Percentiles rank a stretch among this genome's conserved stretches.
phyloP scores from a whole-genome alignment of 495 filamentous ascomycete genomes.

The Wilcoxina mikolae region DNA sequence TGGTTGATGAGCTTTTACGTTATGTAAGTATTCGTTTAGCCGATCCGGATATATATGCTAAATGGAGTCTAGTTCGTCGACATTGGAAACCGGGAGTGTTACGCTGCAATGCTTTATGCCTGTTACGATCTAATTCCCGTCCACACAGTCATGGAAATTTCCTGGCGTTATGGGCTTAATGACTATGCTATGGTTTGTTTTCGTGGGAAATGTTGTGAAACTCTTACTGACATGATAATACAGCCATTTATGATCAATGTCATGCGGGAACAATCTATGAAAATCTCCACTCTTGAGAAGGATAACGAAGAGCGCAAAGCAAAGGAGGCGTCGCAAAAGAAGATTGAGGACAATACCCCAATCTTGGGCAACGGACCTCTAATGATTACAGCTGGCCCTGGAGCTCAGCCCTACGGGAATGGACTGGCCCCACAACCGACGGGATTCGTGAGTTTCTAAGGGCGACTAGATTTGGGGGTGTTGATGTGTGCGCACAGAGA shows the following conservation, averaged over 20 bases:
- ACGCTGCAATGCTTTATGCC: conserved; percentile 95
- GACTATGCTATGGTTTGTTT: conserved; percentile 76
- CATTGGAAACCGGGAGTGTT: conserved; percentile 97
- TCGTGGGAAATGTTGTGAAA: no score
- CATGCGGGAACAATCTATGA: conserved; percentile 73
- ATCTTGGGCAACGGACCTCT: conserved; percentile 84
- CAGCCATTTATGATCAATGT: conserved; percentile 96
- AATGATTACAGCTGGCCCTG: conserved; percentile 92
- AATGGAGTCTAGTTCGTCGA: conserved; percentile 69
- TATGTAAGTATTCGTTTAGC: conserved; percentile 58
- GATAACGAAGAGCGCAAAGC: conserved; percentile 96
- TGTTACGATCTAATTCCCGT: conserved; percentile 96
- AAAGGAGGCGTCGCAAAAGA: conserved; percentile 70
- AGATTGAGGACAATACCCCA: conserved; percentile 79
- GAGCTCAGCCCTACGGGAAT: conserved; percentile 57
- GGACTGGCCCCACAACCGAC: conserved; percentile 70
- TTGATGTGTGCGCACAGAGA: not conserved
- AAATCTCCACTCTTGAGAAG: conserved; percentile 71
- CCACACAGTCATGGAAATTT: conserved; percentile 84
- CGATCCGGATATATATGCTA: conserved; percentile 10
- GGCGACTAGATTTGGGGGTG: not conserved
- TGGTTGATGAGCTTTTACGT: conserved; percentile 87
- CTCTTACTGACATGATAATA: conserved; percentile 7
- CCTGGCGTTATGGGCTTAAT: conserved; percentile 85
- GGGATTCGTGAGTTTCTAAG: conserved; percentile 49